Evolutionary conservation across 1,139 yeast genomes (phyloP).

Genomic region (Geotrichum aggregatum): DNA sequence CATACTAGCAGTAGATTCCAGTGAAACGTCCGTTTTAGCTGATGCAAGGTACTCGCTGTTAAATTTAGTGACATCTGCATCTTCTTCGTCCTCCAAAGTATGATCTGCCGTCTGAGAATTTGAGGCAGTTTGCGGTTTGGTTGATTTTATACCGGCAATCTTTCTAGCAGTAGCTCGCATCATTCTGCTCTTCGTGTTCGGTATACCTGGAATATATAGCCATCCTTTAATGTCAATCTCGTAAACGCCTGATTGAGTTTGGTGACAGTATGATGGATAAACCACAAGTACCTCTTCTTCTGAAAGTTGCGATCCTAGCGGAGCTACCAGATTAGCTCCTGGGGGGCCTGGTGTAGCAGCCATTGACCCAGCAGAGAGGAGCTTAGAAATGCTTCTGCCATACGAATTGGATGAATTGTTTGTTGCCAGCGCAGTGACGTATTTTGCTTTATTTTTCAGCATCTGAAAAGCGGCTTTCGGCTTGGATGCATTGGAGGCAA

Average conservation of each 20-base stretch:
- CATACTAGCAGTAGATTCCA: background rate
- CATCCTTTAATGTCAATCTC: conserved; percentile 70
- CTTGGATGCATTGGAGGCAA: background rate
- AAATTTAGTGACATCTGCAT: conserved; percentile 2
- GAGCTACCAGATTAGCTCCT: background rate
- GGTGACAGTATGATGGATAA: conserved; percentile 64
- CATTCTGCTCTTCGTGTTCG: conserved; percentile 65
- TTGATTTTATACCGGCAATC: conserved; percentile 46
- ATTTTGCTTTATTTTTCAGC: conserved; percentile 14
- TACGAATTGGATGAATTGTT: conserved; percentile 19
- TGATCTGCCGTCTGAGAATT: conserved; percentile 26
- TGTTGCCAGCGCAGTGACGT: conserved; percentile 16
- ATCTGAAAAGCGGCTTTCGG: conserved; percentile 11
- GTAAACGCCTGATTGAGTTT: conserved; percentile 32
- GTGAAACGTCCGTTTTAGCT: background rate
- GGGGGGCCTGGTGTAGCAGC: conserved; percentile 17
- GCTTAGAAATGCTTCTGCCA: conserved; percentile 18
- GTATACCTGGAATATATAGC: conserved; percentile 64
- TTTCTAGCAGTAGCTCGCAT: conserved; percentile 67
- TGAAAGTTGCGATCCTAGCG: conserved; percentile 24
- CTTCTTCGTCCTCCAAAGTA: conserved; percentile 24
- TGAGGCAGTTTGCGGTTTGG: background rate
- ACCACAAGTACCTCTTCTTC: conserved; percentile 39
- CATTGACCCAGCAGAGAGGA: conserved; percentile 18
- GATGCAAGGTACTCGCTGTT: background rate